Base-by-base conservation (phyloP, 306 rosid species). In the Mimosa pudica region DNA sequence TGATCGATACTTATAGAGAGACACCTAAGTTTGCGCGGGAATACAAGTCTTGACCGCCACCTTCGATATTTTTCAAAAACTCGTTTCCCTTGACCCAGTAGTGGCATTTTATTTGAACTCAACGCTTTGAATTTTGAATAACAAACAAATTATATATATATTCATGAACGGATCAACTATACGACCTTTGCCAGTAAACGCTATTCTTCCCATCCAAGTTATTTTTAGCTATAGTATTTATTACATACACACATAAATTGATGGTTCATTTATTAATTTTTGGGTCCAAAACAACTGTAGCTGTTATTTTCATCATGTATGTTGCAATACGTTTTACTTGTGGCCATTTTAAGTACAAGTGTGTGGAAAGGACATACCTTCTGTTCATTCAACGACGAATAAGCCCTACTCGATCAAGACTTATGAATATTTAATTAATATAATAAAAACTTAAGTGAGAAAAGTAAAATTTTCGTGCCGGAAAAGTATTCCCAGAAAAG, bases 101-200 rank as follows among this genome's bases (percentile, higher is more conserved):
- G 73, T 33, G 55, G 30, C 49, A 58, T 75, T 82, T 82, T 84
- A 82, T 75, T 82, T 82, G 86, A 82, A 65, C 42, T 78, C 75
- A 68, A 68, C 70, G 58, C 57, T 78, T 51, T 85, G 83, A 74
- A 65, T 74, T 51, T 84, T 73, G 49, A 36, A 73, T 17, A 44
- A 44, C 16, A 42, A 1, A 54, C 10, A 17, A 4, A 16, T 54
- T 68, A 17, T 3, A n/a, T 38, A n/a, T 38, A 3, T 3, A 8
- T 18, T 55, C 81, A 85, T 54, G 83, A 85, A 85, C 61, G 11
- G 71, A 81, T 85, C 85, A 69, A 80, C 73, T 47, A 60, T 30
- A 32, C 3, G 41, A 32, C 55, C 82, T 74, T 69, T 66, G 5
- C 41, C 58, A 13, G 63, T 79, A 67, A 65, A 24, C 32, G 61